Conservation (phyloP, 2,329 filamentous ascomycete genomes). For the Exophiala sp. region DNA sequence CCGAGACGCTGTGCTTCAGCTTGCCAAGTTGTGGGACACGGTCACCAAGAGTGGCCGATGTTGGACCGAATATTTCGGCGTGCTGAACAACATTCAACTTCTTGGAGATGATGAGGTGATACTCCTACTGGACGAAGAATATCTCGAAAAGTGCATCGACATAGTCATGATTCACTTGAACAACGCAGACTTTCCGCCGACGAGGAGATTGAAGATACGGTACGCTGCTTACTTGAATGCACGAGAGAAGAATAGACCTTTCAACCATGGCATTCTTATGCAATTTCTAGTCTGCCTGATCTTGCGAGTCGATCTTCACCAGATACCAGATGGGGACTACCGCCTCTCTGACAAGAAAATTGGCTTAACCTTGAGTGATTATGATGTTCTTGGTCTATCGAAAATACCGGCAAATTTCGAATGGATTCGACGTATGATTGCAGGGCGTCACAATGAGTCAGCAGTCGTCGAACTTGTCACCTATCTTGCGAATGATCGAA, state of each 20-base stretch:
- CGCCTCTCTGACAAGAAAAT: slow-evolving; percentile 29
- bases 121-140: slow-evolving; percentile 59
- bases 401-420: slow-evolving; percentile 43
- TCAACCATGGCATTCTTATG: slow-evolving; percentile 41
- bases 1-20: slow-evolving; percentile 6
- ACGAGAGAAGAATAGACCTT: slow-evolving; percentile 46
- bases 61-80: slow-evolving; percentile 74
- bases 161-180: slow-evolving; percentile 52
- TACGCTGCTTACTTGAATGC: slow-evolving; percentile 47
- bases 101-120: slow-evolving; percentile 59
- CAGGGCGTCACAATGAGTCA: slow-evolving; percentile 55
- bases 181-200: slow-evolving; percentile 14
- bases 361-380: slow-evolving; percentile 12
- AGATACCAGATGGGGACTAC: slow-evolving; percentile 46
- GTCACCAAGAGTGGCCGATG: slow-evolving; percentile 43
- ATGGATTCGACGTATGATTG: slow-evolving; percentile 62
- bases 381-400: slow-evolving; percentile 17
- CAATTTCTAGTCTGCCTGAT: slow-evolving; percentile 39
- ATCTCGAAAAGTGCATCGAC: slow-evolving; percentile 57
- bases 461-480: slow-evolving; percentile 57
- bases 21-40: slow-evolving; percentile 19
- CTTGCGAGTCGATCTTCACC: slow-evolving; percentile 33
- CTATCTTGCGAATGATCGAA: slow-evolving; percentile 52
- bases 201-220: slow-evolving; percentile 14
- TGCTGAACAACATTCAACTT: slow-evolving; percentile 64